Percentiles rank a stretch among this genome's conserved stretches.
phyloP scores from a whole-genome alignment of 305 asterid genomes.

The Fraxinus latifolia region DNA sequence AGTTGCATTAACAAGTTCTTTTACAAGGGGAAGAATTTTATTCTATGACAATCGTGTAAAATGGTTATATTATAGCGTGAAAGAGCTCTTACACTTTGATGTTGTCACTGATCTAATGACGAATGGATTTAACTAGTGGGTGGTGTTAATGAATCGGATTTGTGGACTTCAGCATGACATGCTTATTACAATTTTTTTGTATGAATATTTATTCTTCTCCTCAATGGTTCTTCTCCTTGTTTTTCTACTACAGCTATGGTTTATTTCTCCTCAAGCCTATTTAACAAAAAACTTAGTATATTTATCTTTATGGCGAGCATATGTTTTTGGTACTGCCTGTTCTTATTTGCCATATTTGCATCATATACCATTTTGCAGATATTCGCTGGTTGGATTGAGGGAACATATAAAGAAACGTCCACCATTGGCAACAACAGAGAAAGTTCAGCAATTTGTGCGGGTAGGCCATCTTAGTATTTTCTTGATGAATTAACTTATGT shows the following conservation, averaged over 20 bases:
- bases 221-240: not conserved
- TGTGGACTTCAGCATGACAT: not conserved
- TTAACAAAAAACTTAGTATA: not conserved
- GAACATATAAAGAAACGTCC: conserved; percentile 99
- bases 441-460: conserved; percentile 89
- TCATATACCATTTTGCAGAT: conserved; percentile 40
- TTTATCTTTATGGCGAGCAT: not conserved
- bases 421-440: conserved; percentile 90
- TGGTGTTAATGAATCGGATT: not conserved
- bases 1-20: conserved; percentile 7
- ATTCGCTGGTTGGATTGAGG: conserved; percentile 68
- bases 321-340: not conserved
- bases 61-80: not conserved
- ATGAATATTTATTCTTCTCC: not conserved
- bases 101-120: not conserved
- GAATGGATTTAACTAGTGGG: not conserved
- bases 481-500: not conserved
- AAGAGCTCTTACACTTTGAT: not conserved
- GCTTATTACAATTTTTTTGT: not conserved
- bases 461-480: conserved; percentile 38
- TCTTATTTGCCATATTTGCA: not conserved
- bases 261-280: not conserved
- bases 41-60: not conserved
- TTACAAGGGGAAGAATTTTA: not conserved
- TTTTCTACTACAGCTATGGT: not conserved